Evolutionary conservation across 192 early-diverging fungal species (phyloP).

Genomic region (Podochytrium sp.): DNA sequence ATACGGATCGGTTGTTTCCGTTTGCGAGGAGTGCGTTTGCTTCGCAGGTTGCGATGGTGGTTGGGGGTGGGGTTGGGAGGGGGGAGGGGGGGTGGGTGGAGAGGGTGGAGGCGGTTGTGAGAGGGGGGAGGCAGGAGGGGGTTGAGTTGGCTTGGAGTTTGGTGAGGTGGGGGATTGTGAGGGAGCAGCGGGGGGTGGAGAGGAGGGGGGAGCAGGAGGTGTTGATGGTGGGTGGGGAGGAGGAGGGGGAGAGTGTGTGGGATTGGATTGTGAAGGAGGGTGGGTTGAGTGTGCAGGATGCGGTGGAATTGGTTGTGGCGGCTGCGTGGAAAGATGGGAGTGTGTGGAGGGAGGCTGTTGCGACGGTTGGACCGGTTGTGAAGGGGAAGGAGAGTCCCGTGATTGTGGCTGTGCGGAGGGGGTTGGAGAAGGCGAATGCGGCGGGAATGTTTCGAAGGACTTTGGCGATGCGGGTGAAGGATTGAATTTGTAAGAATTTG

Average conservation of each 20-base stretch:
- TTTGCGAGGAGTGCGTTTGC: background rate
- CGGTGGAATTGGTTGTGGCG: background rate
- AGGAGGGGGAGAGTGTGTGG: background rate
- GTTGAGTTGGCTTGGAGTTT: background rate
- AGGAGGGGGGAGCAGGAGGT: background rate
- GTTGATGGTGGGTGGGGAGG: background rate
- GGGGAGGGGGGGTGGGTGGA: background rate
- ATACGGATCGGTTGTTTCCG: background rate
- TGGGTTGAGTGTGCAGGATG: background rate
- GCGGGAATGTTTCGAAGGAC: constrained; percentile 1
- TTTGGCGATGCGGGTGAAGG: background rate
- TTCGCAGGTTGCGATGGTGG: background rate
- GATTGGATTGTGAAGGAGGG: background rate
- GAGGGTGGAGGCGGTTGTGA: background rate
- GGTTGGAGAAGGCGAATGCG: background rate
- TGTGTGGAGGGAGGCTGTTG: background rate
- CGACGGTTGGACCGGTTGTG: background rate
- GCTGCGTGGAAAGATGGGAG: background rate
- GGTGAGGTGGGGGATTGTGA: background rate
- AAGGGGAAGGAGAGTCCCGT: constrained; percentile 1
- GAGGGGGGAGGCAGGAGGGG: background rate
- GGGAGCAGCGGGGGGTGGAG: background rate
- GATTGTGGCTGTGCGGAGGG: background rate
- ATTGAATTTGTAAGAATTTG: too few species aligned
- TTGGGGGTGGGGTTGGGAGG: background rate